Evolutionary conservation across 768 basidiomycete species (phyloP).

Genomic region (Mycena epipterygia): DNA sequence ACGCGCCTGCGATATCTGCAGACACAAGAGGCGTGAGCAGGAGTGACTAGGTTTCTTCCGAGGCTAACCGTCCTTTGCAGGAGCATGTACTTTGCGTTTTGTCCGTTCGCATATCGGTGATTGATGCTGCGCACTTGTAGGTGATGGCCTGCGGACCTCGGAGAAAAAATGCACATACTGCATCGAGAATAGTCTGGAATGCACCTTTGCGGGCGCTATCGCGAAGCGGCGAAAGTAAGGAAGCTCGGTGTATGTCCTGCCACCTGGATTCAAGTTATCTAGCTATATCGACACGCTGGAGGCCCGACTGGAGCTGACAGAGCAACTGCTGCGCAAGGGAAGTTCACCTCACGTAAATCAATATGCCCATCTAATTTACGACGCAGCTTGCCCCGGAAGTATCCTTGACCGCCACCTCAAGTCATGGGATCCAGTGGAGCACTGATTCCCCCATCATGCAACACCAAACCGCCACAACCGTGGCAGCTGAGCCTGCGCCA

Average conservation of each 20-base stretch:
- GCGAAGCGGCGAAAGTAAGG: no score
- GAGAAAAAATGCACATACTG: no score
- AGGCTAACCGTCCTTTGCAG: not conserved
- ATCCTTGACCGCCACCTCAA: not conserved
- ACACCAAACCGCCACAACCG: not conserved
- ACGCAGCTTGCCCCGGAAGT: not conserved
- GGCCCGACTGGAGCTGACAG: not conserved
- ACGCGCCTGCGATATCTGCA: slow-evolving; percentile 12
- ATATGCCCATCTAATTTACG: not conserved
- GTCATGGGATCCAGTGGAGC: not conserved
- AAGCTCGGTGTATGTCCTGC: no score
- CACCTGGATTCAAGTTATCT: no score
- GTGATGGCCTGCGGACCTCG: no score
- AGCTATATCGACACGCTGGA: not conserved
- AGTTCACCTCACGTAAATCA: not conserved
- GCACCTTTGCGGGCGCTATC: no score
- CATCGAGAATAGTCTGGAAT: no score
- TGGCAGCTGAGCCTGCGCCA: no score
- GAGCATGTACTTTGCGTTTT: not conserved
- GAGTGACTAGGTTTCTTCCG: not conserved
- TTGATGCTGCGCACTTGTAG: no score
- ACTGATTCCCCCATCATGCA: not conserved
- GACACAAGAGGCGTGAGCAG: no score
- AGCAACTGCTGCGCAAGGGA: not conserved
- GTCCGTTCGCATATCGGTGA: not conserved